Percentiles rank a stretch among this genome's conserved stretches.
Evolutionary conservation across 2,329 filamentous ascomycete genomes (phyloP).

Genomic region (Paraphaeosphaeria minitans): DNA sequence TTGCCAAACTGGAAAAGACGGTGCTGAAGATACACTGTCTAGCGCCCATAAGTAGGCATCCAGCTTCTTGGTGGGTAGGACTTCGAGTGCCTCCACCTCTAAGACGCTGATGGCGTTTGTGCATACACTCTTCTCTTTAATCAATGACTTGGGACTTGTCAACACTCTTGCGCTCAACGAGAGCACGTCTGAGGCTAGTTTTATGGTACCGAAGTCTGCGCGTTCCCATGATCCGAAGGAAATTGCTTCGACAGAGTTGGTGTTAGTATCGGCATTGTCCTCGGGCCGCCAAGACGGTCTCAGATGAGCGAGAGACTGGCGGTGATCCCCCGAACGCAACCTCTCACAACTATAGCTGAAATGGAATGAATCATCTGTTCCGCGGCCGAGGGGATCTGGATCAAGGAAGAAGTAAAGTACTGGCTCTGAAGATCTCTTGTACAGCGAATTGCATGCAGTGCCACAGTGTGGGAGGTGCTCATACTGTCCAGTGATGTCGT

Average conservation of each 20-base stretch:
- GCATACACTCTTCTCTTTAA: conserved; percentile 15
- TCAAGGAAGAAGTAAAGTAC: conserved; percentile 64
- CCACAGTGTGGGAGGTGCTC: conserved; percentile 60
- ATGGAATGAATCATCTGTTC: conserved; percentile 59
- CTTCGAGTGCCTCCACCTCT: conserved; percentile 20
- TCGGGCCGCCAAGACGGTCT: conserved; percentile 40
- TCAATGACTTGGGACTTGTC: background rate
- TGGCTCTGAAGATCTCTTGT: conserved; percentile 47
- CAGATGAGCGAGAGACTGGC: conserved; percentile 55
- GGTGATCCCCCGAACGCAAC: conserved; percentile 53
- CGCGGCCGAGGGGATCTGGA: conserved; percentile 55
- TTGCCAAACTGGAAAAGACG: conserved; percentile 31
- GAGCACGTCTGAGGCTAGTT: background rate
- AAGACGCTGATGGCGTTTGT: conserved; percentile 26
- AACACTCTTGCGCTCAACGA: background rate
- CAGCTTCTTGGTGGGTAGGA: conserved; percentile 11
- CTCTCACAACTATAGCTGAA: conserved; percentile 58
- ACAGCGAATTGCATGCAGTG: conserved; percentile 60
- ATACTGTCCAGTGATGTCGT: conserved; percentile 58
- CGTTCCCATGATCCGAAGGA: background rate
- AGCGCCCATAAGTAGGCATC: conserved; percentile 30
- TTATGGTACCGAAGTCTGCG: background rate
- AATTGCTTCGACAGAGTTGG: background rate
- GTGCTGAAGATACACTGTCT: conserved; percentile 21
- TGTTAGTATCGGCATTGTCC: conserved; percentile 8